Base-by-base conservation (phyloP, 495 filamentous ascomycete genomes). In the Podospora didyma region DNA sequence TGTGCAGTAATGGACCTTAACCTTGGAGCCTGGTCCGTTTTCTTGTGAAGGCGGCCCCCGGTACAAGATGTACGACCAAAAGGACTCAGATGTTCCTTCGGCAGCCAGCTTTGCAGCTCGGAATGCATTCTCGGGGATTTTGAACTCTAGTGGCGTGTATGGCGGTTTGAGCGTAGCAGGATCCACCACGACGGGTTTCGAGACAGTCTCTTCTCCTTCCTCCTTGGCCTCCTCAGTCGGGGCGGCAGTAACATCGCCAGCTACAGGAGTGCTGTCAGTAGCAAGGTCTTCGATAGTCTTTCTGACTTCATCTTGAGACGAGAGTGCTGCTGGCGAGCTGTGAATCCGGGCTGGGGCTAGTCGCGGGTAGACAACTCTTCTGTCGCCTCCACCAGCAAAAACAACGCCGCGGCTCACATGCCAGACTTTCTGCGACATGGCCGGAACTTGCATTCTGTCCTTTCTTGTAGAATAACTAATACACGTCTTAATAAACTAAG, bases 1-100 rank as follows among this genome's bases (percentile, higher is more conserved):
- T 49, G 73, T 80, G 74, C 90, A 93, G 64, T 95, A 95, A 65
- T 95, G 86, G 3, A 96, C 81, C 42, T 74, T 77, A 26, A 89
- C 79, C 41, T 68, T 73, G 12, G 62, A 45, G 71, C 66, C 28
- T 69, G 69, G 22, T 0, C 44, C 51, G n/a, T 67, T 69, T 22
- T 71, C 64, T 0, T 69, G 55, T 11, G 46, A 64, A 0, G 72
- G n/a, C n/a, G n/a, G 71, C 4, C 78, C 76, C 26, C 78, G 77
- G 62, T 92, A 90, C 16, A 88, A 63, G 12, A 51, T 73, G 66
- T 91, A 82, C 24, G 75, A 84, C 89, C 89, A 96, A 67, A 74
- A 83, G 0, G 79, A 82, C 50, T 77, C 60, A 6, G 75, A 66
- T 0, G 70, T 62, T 11, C 71, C 78, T 17, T 63, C 58, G 0